These are phyloP conservation scores for Colletotrichum trifolii DNA, from an alignment of 2,329 filamentous ascomycete species.

Conservation along the genomic window DNA sequence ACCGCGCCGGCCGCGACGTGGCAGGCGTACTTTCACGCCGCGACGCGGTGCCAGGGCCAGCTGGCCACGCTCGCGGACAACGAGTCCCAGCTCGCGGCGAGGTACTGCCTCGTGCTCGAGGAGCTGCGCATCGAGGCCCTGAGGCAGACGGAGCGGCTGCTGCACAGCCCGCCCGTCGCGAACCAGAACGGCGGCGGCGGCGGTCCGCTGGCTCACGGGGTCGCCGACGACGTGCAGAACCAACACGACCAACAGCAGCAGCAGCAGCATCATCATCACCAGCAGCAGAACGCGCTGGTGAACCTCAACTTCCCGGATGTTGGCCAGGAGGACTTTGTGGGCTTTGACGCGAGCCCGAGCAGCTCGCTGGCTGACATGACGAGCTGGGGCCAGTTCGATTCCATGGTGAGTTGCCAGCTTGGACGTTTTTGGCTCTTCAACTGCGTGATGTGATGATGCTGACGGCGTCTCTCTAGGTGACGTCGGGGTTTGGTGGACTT, in stretches of 20 bases:
- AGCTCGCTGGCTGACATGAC: conserved; percentile 31
- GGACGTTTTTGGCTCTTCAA: background rate
- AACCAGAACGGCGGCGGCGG: conserved; percentile 4
- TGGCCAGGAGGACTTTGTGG: conserved; percentile 21
- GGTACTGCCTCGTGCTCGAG: conserved; percentile 56
- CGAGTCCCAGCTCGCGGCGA: conserved; percentile 49
- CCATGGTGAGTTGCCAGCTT: conserved; percentile 13
- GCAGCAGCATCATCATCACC: conserved; percentile 3
- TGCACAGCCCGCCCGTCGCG: background rate
- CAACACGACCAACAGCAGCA: conserved; percentile 15
- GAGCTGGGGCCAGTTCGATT: conserved; percentile 37
- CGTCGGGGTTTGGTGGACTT: conserved; percentile 29
- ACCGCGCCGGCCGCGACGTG: conserved; percentile 42
- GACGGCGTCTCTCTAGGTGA: conserved; percentile 1
- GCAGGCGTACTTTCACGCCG: conserved; percentile 47
- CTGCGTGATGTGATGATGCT: background rate
- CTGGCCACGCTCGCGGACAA: conserved; percentile 49
- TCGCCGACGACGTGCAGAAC: background rate
- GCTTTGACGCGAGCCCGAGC: conserved; percentile 29
- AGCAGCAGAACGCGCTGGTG: background rate
- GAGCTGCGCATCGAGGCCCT: conserved; percentile 41
- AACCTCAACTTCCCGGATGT: conserved; percentile 23
- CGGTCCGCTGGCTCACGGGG: background rate
- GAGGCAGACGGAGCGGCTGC: conserved; percentile 27
- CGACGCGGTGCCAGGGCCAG: conserved; percentile 52